Evolutionary conservation across 2,329 filamentous ascomycete species (phyloP).

Genomic region (Calonectria pteridis): DNA sequence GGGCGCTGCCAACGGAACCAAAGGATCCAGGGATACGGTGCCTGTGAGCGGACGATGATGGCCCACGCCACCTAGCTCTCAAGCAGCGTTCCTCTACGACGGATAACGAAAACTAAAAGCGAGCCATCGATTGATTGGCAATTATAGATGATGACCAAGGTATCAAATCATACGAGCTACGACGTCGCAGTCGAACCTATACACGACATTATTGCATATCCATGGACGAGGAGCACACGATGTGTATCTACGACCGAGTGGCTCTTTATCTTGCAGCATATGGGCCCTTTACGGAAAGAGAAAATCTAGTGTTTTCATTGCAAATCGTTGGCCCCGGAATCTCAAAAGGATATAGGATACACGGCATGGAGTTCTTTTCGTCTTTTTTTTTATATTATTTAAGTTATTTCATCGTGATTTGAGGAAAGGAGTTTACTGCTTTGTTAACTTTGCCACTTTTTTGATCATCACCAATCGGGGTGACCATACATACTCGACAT

Average conservation of each 20-base stretch:
- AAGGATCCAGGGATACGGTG: conserved; percentile 46
- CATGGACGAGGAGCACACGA: conserved; percentile 26
- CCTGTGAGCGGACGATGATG: conserved; percentile 50
- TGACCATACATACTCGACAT: conserved; percentile 2
- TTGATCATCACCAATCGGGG: conserved; percentile 7
- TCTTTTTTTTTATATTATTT: conserved; percentile 28
- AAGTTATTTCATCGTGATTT: conserved; percentile 29
- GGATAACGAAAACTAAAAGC: conserved; percentile 15
- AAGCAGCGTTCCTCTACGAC: background rate
- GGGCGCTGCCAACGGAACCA: conserved; percentile 41
- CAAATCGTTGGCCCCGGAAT: conserved; percentile 40
- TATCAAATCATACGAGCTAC: conserved; percentile 38
- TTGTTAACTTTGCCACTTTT: conserved; percentile 23
- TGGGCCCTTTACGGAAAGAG: conserved; percentile 34
- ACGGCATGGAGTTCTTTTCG: conserved; percentile 44
- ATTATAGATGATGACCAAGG: conserved; percentile 36
- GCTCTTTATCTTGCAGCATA: conserved; percentile 34
- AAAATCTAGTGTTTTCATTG: conserved; percentile 39
- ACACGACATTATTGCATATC: conserved; percentile 36
- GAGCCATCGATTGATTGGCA: conserved; percentile 19
- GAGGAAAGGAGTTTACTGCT: conserved; percentile 30
- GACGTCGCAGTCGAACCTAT: conserved; percentile 33
- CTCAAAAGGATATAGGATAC: conserved; percentile 48
- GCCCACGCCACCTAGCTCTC: background rate
- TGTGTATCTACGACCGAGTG: conserved; percentile 23